These are phyloP conservation scores for Eucalyptus globulus DNA, from an alignment of 345 rosid genomes.

Conservation along the genomic window DNA sequence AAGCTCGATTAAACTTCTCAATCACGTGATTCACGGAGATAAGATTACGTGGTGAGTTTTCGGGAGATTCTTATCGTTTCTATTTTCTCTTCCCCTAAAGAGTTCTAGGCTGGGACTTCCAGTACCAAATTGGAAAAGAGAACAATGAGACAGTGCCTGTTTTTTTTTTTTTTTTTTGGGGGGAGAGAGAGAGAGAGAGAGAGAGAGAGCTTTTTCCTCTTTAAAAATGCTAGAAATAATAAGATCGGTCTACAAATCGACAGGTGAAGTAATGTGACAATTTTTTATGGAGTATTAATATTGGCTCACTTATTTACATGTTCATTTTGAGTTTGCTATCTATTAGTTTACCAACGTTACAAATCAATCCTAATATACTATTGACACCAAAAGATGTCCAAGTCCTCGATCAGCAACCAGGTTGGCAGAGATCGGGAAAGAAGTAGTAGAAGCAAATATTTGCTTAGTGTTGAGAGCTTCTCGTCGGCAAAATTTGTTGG, in stretches of 20 bases:
- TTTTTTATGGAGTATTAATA: not conserved
- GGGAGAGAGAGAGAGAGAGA: too few relatives aligned
- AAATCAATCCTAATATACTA: not conserved
- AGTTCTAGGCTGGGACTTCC: not conserved
- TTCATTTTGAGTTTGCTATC: not conserved
- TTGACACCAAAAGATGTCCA: not conserved
- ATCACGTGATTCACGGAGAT: not conserved
- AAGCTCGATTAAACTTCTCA: not conserved
- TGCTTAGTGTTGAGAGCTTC: not conserved
- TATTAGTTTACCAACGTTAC: not conserved
- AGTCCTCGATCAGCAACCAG: not conserved
- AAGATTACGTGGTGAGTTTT: not conserved
- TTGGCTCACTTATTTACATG: not conserved
- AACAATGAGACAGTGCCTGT: not conserved
- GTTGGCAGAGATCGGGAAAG: not conserved
- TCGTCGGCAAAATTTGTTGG: not conserved
- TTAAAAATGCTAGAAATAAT: too few relatives aligned
- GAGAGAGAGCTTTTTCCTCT: not conserved
- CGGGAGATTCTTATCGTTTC: not conserved
- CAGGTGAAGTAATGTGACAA: not conserved
- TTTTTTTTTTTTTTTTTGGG: not conserved
- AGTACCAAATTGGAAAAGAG: not conserved
- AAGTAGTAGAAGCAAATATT: not conserved
- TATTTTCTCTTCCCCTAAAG: not conserved
- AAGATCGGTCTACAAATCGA: not conserved